phyloP scores from a whole-genome alignment of 306 rosid species.

The Rubus idaeus region DNA sequence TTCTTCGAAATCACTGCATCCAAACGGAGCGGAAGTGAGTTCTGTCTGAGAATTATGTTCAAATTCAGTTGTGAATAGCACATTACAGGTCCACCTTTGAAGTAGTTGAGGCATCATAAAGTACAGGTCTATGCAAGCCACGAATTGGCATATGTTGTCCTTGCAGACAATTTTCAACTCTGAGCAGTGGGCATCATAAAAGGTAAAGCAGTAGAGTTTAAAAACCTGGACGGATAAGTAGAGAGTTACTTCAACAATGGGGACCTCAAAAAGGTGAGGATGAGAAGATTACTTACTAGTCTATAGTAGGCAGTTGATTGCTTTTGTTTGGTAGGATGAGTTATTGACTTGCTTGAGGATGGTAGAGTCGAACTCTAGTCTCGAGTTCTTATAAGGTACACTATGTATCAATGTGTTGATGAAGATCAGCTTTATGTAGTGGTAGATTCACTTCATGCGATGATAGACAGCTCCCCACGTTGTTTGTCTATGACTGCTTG shows the following conservation, averaged over 20 bases:
- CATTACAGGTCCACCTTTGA: conserved; percentile 17
- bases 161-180: conserved; percentile 24
- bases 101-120: conserved; percentile 33
- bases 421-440: not conserved
- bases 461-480: not conserved
- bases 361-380: not conserved
- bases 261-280: conserved; percentile 13
- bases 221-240: conserved; percentile 6
- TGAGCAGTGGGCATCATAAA: conserved; percentile 14
- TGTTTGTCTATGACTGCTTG: not conserved
- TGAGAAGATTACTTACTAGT: not conserved
- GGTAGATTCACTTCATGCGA: not conserved
- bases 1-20: not conserved
- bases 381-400: not conserved
- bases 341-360: not conserved
- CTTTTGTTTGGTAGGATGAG: conserved; percentile 14
- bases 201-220: not conserved
- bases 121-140: conserved; percentile 14
- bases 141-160: conserved; percentile 33
- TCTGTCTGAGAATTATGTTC: conserved; percentile 9
- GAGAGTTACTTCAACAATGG: not conserved
- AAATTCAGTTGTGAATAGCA: conserved; percentile 3
- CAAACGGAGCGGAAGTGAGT: not conserved
- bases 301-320: not conserved
- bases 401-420: not conserved